phyloP scores from a whole-genome alignment of 805 yeast genomes.

The Candida insectalens region DNA sequence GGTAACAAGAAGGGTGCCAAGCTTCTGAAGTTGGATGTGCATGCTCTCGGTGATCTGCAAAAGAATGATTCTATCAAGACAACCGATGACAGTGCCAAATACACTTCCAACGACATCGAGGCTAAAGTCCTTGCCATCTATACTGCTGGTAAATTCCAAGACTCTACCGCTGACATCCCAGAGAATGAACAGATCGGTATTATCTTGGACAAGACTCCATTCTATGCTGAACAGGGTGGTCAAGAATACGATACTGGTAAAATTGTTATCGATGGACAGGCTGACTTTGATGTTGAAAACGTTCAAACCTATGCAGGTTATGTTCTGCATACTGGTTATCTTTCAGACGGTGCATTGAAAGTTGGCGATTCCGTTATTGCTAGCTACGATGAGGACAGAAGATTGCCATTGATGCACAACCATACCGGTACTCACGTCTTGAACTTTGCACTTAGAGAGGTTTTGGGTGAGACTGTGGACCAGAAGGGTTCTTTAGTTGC shows the following conservation, averaged over 20 bases:
- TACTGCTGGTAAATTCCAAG: slow-evolving; percentile 53
- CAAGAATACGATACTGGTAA: slow-evolving; percentile 95
- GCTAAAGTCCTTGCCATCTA: slow-evolving; percentile 66
- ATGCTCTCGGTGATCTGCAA: slow-evolving; percentile 68
- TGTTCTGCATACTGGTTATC: slow-evolving; percentile 86
- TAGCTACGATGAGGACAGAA: slow-evolving; percentile 83
- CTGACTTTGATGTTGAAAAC: slow-evolving; percentile 84
- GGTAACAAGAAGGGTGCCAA: slow-evolving; percentile 46
- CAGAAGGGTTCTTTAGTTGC: slow-evolving; percentile 97
- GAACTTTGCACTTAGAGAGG: slow-evolving; percentile 79
- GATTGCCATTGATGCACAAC: slow-evolving; percentile 95
- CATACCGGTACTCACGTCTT: slow-evolving; percentile 97
- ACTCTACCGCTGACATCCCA: slow-evolving; percentile 25
- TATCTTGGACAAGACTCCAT: slow-evolving; percentile 80
- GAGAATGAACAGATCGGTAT: slow-evolving; percentile 60
- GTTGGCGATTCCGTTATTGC: slow-evolving; percentile 71
- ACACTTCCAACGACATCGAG: slow-evolving; percentile 57
- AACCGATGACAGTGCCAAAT: slow-evolving; percentile 79
- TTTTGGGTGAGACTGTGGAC: slow-evolving; percentile 79
- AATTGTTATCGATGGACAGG: slow-evolving; percentile 75
- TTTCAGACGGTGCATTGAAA: slow-evolving; percentile 65
- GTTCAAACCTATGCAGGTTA: slow-evolving; percentile 92
- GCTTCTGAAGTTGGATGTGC: slow-evolving; percentile 81
- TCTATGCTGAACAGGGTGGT: slow-evolving; percentile 99
- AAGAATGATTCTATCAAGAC: slow-evolving; percentile 51